Conservation (phyloP, 306 rosid genomes). For the Cicer yamashitae region DNA sequence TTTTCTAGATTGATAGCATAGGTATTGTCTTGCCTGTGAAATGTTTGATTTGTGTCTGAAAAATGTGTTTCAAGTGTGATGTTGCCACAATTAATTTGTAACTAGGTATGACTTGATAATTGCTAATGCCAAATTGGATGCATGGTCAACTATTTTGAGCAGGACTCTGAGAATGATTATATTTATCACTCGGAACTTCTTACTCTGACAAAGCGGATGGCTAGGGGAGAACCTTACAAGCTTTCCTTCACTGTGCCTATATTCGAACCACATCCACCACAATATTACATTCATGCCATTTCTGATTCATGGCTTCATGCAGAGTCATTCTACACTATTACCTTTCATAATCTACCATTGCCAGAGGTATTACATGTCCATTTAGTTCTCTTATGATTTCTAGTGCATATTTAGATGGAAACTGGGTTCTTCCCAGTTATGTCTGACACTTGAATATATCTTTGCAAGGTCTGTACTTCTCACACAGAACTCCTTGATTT, state of each 20-base stretch:
- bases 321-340: conserved; percentile 88
- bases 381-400: conserved; percentile 33
- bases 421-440: conserved; percentile 41
- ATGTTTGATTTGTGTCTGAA: conserved; percentile 26
- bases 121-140: conserved; percentile 31
- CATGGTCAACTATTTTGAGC: conserved; percentile 47
- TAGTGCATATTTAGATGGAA: conserved; percentile 6
- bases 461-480: conserved; percentile 72
- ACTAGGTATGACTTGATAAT: conserved; percentile 22
- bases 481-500: conserved; percentile 95
- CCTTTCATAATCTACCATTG: conserved; percentile 82
- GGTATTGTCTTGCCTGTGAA: conserved; percentile 23
- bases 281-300: conserved; percentile 87
- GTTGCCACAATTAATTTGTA: conserved; percentile 20
- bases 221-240: conserved; percentile 85
- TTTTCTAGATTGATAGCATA: conserved; percentile 13
- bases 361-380: conserved; percentile 70
- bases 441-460: conserved; percentile 45
- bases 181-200: conserved; percentile 92
- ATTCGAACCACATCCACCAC: conserved; percentile 99
- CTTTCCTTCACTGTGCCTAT: conserved; percentile 96
- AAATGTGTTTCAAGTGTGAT: conserved; percentile 29
- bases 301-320: conserved; percentile 97
- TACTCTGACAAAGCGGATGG: conserved; percentile 83
- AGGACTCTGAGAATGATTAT: conserved; percentile 97